phyloP scores from a whole-genome alignment of 352 stramenopile genomes.

The Phytophthora tubulina region DNA sequence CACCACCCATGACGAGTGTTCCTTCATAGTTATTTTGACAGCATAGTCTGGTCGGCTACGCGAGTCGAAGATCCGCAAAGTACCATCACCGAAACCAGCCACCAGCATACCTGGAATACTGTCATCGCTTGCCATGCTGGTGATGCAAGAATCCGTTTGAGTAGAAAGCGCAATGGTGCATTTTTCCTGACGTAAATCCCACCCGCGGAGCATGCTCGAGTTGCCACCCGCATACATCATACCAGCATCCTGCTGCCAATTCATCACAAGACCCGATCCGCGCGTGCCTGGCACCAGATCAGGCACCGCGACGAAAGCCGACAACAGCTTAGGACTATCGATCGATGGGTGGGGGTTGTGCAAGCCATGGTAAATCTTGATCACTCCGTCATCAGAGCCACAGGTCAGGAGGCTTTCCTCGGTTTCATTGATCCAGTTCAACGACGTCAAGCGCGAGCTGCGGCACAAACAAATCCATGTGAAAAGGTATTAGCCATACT shows the following conservation, averaged over 20 bases:
- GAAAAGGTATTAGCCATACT: constrained; percentile 17
- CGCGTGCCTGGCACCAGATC: constrained; percentile 92
- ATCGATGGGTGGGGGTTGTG: constrained; percentile 59
- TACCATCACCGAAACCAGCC: constrained; percentile 94
- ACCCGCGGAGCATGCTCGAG: constrained; percentile 92
- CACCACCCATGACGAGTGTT: constrained; percentile 97
- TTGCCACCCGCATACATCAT: constrained; percentile 95
- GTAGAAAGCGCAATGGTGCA: constrained; percentile 85
- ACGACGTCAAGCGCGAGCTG: constrained; percentile 93
- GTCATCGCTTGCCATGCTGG: constrained; percentile 87
- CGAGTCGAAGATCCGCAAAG: constrained; percentile 95
- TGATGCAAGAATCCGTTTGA: constrained; percentile 93
- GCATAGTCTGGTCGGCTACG: constrained; percentile 81
- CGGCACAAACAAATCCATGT: constrained; percentile 1
- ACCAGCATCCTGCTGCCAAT: constrained; percentile 95
- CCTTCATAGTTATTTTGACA: constrained; percentile 80
- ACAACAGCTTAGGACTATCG: constrained; percentile 83
- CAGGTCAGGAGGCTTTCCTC: constrained; percentile 94
- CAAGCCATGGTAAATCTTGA: constrained; percentile 95
- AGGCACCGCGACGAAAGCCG: constrained; percentile 93
- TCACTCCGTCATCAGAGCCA: constrained; percentile 96
- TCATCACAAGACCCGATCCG: constrained; percentile 95
- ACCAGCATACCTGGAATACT: constrained; percentile 85
- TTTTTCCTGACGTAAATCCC: constrained; percentile 96
- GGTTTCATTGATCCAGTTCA: constrained; percentile 98